These are phyloP conservation scores for Cryptococcus sp. DNA, from an alignment of 1,284 basidiomycete species.

Conservation along the genomic window DNA sequence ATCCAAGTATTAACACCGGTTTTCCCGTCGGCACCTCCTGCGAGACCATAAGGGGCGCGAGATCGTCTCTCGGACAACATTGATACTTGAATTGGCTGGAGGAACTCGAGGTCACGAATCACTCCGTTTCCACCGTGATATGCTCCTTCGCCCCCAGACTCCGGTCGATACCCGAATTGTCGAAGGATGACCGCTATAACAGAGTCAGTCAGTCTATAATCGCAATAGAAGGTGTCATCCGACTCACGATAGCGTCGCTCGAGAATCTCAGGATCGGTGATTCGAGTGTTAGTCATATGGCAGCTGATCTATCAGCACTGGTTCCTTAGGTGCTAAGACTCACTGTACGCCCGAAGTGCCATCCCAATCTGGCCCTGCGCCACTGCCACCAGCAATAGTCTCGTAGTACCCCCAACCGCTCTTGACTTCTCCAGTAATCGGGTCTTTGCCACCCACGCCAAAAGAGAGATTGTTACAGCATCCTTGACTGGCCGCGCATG, in stretches of 20 bases:
- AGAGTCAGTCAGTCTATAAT: constrained; percentile 28
- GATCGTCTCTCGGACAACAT: constrained; percentile 53
- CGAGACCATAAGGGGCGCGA: constrained; percentile 34
- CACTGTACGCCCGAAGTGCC: constrained; percentile 68
- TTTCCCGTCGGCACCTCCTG: constrained; percentile 29
- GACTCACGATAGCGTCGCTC: constrained; percentile 63
- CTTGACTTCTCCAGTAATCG: constrained; percentile 66
- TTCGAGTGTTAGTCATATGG: constrained; percentile 85
- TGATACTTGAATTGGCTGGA: constrained; percentile 83
- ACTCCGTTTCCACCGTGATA: constrained; percentile 86
- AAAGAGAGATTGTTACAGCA: constrained; percentile 69
- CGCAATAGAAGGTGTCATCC: background rate
- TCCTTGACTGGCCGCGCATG: constrained; percentile 89
- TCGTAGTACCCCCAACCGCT: constrained; percentile 76
- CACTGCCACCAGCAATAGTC: constrained; percentile 55
- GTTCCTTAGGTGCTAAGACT: too few relatives aligned
- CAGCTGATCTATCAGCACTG: constrained; percentile 48
- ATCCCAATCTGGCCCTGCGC: constrained; percentile 87
- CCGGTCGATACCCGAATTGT: constrained; percentile 73
- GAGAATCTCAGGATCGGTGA: constrained; percentile 89
- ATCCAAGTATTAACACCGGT: constrained; percentile 37
- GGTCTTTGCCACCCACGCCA: constrained; percentile 75
- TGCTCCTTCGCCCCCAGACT: constrained; percentile 74
- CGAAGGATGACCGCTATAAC: constrained; percentile 75
- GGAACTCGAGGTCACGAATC: constrained; percentile 82